phyloP scores from a whole-genome alignment of 495 filamentous ascomycete genomes.

The Tuber indicum region DNA sequence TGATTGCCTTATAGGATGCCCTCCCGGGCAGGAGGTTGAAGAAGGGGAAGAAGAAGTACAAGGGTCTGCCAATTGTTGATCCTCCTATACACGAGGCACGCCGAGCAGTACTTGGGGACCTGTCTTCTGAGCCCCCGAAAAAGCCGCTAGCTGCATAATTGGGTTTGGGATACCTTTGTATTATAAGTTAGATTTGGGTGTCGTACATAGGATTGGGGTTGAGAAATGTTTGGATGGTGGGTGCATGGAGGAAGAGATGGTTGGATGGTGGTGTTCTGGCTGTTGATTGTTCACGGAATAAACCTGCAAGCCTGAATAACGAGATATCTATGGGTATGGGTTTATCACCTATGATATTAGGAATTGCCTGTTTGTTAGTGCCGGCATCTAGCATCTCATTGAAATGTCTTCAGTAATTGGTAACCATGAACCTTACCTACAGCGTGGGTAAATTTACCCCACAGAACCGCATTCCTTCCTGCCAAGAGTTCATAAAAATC shows the following conservation, averaged over 20 bases:
- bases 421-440: neutral
- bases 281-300: neutral
- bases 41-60: constrained; percentile 8
- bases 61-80: neutral
- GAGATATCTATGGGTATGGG: neutral
- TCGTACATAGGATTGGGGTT: neutral
- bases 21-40: constrained; percentile 5
- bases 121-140: neutral
- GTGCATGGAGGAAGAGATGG: neutral
- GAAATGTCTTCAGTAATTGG: neutral
- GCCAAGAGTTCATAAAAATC: neutral
- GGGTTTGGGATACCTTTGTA: neutral
- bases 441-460: no score
- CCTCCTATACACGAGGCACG: neutral
- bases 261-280: neutral
- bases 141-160: neutral
- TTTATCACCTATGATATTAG: neutral
- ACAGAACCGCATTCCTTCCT: neutral
- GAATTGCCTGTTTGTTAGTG: neutral
- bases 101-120: no score
- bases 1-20: neutral
- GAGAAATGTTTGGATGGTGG: neutral
- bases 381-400: neutral
- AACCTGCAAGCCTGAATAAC: neutral
- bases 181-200: neutral